Evolutionary conservation across 768 basidiomycete species (phyloP), one percentile per base, ranked within the genome.

Genomic region (Naganishia antarctica): DNA sequence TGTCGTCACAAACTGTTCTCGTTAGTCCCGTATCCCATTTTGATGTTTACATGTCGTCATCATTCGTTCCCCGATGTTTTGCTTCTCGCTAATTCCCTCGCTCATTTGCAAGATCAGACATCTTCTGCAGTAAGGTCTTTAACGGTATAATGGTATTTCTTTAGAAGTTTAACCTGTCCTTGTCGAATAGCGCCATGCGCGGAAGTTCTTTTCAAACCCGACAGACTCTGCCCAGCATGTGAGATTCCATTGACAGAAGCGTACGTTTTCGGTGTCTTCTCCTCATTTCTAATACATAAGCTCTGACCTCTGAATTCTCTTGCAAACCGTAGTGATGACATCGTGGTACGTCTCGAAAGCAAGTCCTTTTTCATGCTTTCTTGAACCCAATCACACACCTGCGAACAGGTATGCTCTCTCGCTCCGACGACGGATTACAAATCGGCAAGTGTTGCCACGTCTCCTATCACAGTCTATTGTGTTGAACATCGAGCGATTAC

Each of bases 1-100:
- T 15, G 71, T 70, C 34, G 71, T 72, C n/a, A 70, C 70, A n/a
- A 69, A 67, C 13, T 70, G 71, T 47, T 70, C 70, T 44, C 70
- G 70, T 69, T 28, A 63, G 68, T 65, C 37, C 6, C 8, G n/a
- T 16, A 2, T 21, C 21, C 50, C 21, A 16, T 16, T 11, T 37
- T 37, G 8, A 15, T 11, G 25, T 48, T 21, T n/a, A 13, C 29
- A 6, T 41, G 7, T 41, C n/a, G 34, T 4, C 44, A n/a, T 47
- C 7, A 61, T 6, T n/a, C n/a, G 15, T 16, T 47, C 21, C 29
- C 60, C 26, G 45, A 61, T n/a, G 9, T 26, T 29, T 18, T 9
- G 8, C 7, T 26, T 28, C 31, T 47, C 3, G 23, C 4, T 29
- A 45, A 25, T 11, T 45, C 1, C 18, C 43, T 16, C n/a, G 43